Evolutionary conservation across 768 basidiomycete genomes (phyloP), one percentile per base, ranked within the genome.

Genomic region (Galerina marginata): DNA sequence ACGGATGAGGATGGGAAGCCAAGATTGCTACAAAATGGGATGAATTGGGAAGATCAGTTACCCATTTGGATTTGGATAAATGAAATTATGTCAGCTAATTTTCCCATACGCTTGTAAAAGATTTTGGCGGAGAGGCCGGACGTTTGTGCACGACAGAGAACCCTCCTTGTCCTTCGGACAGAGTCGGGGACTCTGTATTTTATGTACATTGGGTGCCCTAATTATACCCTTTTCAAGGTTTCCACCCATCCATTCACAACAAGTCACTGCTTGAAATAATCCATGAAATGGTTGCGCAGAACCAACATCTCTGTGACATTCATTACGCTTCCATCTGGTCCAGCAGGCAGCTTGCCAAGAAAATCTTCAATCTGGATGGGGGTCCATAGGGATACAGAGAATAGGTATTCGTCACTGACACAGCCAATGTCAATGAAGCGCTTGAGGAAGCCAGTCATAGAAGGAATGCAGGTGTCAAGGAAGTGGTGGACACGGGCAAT

Each of bases 351-450:
- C 15, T 38, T 33, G 2, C 55, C 45, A 20, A 63, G 56, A 6
- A 54, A 38, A 10, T 56, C 53, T n/a, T 39, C 46, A 33, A 33
- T 33, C 29, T 33, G 29, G 1, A 5, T 33, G 4, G 29, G 29
- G 1, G 38, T 15, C 62, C 62, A 63, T 37, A 39, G 29, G 2
- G 65, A 58, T 5, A 58, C 43, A 2, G 36, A 45, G 9, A 63
- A 38, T n/a, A 66, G 52, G 9, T 55, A 48, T 23, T 60, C 62
- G 43, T 66, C 59, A 3, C 55, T 51, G 14, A 40, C 40, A 6
- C 56, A 46, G 2, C 65, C 65, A 12, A 43, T 46, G n/a, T 61
- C 54, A 6, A 66, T 38, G 43, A 66, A 66, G n/a, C 54, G 56
- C 9, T 58, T 36, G 12, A 63, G 37, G 12, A 60, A 56, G 26